phyloP scores from a whole-genome alignment of 179 eudicot genomes.

The Camellia oleifera region DNA sequence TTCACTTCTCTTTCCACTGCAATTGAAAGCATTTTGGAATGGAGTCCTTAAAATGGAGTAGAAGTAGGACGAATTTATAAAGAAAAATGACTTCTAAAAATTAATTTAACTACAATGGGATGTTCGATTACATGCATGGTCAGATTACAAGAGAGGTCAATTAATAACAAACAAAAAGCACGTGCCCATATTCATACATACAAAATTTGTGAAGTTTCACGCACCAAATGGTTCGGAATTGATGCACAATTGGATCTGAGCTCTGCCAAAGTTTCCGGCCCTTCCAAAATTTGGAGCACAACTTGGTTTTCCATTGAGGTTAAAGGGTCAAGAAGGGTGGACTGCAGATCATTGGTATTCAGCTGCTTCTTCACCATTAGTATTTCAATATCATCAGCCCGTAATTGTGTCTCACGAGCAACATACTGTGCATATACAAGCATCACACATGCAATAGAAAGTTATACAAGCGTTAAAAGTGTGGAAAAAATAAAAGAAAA shows the following conservation, averaged over 20 bases:
- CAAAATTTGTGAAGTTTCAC: not conserved
- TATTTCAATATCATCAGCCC: constrained; percentile 45
- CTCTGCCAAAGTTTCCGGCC: constrained; percentile 44
- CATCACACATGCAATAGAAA: constrained; percentile 7
- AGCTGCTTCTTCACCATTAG: constrained; percentile 36
- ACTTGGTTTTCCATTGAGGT: constrained; percentile 18
- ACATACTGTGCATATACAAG: constrained; percentile 34
- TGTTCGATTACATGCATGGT: too few species aligned
- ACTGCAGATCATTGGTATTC: constrained; percentile 4
- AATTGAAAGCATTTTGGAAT: not conserved
- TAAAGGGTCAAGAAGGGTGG: constrained; percentile 22
- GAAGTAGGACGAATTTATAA: too few species aligned
- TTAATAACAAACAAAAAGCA: not conserved
- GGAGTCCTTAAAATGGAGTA: too few species aligned
- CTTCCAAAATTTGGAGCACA: constrained; percentile 42
- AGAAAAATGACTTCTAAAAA: too few species aligned
- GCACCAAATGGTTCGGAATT: constrained; percentile 45
- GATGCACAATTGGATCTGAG: constrained; percentile 28
- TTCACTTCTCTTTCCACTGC: not conserved
- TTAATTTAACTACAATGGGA: not conserved
- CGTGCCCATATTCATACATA: not conserved
- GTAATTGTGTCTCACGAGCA: constrained; percentile 42
- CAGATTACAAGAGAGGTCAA: not conserved
- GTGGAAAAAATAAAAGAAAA: not conserved
- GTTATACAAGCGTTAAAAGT: constrained; percentile 7